Conservation (phyloP, 2,329 filamentous ascomycete species). For the Alternaria sp. region DNA sequence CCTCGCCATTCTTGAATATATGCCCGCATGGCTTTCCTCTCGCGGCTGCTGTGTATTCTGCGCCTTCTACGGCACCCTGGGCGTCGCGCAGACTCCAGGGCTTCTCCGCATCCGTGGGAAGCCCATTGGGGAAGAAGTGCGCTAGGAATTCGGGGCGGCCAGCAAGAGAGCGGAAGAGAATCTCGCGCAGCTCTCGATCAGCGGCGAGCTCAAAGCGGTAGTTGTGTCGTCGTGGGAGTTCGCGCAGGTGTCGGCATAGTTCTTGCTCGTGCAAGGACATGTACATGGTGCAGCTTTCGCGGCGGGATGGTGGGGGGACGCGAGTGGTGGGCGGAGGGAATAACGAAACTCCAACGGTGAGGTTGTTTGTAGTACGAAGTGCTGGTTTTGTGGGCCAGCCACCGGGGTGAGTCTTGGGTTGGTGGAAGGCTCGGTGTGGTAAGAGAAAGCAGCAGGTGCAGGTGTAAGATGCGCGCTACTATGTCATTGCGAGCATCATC, state of each 20-base stretch:
- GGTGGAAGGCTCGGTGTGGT: conserved; percentile 7
- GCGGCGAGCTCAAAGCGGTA: conserved; percentile 79
- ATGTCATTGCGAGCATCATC: conserved; percentile 18
- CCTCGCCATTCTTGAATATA: conserved; percentile 94
- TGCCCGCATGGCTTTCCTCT: conserved; percentile 94
- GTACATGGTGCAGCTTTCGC: conserved; percentile 46
- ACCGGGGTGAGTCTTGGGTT: conserved; percentile 8
- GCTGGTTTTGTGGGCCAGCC: conserved; percentile 25
- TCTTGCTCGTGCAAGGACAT: conserved; percentile 70
- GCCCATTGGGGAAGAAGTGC: conserved; percentile 81
- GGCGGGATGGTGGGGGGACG: conserved; percentile 19
- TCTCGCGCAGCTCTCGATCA: conserved; percentile 72
- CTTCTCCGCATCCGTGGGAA: conserved; percentile 60
- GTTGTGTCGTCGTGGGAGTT: conserved; percentile 73
- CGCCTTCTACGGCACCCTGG: conserved; percentile 90
- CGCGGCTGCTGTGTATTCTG: conserved; percentile 91
- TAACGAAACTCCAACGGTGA: neutral
- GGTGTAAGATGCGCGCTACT: conserved; percentile 11
- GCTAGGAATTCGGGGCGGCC: conserved; percentile 75
- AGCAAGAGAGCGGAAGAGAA: conserved; percentile 87
- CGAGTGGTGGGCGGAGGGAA: neutral
- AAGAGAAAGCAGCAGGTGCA: conserved; percentile 10
- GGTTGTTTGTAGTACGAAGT: neutral
- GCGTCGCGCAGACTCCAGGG: conserved; percentile 81
- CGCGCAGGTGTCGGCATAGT: conserved; percentile 82